Percentiles rank a stretch among this genome's conserved stretches.
phyloP scores from a whole-genome alignment of 73 alveolate species.

The Tetrahymena borealis region DNA sequence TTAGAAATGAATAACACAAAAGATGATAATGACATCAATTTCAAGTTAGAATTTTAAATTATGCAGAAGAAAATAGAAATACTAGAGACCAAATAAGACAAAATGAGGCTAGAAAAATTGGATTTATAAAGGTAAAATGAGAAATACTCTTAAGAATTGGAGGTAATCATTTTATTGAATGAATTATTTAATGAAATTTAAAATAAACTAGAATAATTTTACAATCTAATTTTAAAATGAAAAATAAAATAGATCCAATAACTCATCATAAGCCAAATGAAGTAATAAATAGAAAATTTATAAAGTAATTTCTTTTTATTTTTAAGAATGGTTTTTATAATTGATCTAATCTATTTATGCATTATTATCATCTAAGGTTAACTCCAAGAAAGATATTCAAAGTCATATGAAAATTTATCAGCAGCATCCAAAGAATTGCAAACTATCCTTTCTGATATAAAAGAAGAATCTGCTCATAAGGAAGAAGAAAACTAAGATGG shows the following conservation, averaged over 20 bases:
- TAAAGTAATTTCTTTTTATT: neutral
- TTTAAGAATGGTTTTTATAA: neutral
- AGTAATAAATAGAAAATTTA: neutral
- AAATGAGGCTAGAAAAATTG: neutral
- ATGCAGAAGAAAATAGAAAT: neutral
- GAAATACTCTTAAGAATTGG: neutral
- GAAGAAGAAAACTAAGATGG: neutral
- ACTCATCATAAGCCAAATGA: neutral
- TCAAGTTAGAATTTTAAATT: neutral
- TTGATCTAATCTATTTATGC: neutral
- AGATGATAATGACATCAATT: neutral
- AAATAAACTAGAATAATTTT: no score
- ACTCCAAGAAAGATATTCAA: neutral
- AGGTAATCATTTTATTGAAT: neutral
- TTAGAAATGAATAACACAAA: neutral
- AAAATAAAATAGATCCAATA: neutral
- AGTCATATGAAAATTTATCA: neutral
- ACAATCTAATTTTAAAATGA: no score
- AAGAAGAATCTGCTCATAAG: neutral
- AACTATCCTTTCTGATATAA: neutral
- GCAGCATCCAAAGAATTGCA: neutral
- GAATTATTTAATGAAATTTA: neutral
- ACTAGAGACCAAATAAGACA: neutral
- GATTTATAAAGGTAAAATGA: neutral
- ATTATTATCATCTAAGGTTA: no score